Evolutionary conservation across 495 filamentous ascomycete species (phyloP).

Genomic region (Oidiodendron maius): DNA sequence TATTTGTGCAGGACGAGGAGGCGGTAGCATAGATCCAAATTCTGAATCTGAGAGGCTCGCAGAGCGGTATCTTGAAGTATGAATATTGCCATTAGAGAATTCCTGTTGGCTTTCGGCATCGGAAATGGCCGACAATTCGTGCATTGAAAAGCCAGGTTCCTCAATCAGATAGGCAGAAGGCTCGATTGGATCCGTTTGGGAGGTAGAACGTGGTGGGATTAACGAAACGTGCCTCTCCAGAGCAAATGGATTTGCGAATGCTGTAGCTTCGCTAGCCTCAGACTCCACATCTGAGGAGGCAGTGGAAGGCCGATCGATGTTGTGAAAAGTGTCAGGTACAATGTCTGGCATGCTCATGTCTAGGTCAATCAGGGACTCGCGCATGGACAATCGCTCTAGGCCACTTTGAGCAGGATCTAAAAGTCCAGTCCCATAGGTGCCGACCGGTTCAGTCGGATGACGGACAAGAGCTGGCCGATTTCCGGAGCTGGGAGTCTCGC

Average conservation of each 20-base stretch:
- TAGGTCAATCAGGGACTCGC: constrained; percentile 34
- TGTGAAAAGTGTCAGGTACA: constrained; percentile 1
- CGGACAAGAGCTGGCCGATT: constrained; percentile 40
- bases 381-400: constrained; percentile 10
- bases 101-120: constrained; percentile 11
- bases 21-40: constrained; percentile 12
- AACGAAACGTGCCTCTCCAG: constrained; percentile 47
- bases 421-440: constrained; percentile 32
- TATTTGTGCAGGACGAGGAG: background rate
- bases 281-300: constrained; percentile 43
- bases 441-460: constrained; percentile 42
- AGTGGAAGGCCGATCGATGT: constrained; percentile 39
- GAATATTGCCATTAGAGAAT: background rate
- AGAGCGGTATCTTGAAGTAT: constrained; percentile 4
- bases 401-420: background rate
- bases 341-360: constrained; percentile 35
- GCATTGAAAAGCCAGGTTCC: constrained; percentile 24
- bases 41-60: constrained; percentile 8
- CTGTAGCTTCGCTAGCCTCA: constrained; percentile 12
- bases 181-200: constrained; percentile 22
- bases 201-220: constrained; percentile 25
- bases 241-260: constrained; percentile 44
- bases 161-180: constrained; percentile 48
- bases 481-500: constrained; percentile 22
- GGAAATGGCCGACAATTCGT: constrained; percentile 5